Conservation (phyloP, 371 early-diverging fungal genomes). For the Mortierella sp. region DNA sequence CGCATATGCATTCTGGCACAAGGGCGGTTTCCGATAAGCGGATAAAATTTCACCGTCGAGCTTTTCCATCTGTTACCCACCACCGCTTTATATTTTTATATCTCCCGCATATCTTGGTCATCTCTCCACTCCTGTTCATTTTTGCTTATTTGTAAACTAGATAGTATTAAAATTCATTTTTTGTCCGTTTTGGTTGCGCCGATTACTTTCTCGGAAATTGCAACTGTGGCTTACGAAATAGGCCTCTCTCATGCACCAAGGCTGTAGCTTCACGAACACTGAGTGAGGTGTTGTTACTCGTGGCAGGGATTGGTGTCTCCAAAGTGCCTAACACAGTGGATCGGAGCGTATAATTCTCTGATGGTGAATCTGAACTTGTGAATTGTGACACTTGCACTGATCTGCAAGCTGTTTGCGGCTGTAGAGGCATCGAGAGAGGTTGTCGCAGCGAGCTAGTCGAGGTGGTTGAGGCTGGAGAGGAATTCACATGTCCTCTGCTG, state of each 20-base stretch:
- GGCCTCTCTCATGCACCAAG: neutral
- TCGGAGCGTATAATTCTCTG: neutral
- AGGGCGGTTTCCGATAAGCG: slow-evolving; percentile 12
- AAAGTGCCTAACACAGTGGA: neutral
- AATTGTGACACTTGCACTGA: too few relatives aligned
- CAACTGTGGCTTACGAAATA: neutral
- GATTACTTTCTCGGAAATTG: neutral
- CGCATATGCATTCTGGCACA: slow-evolving; percentile 43
- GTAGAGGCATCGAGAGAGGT: neutral
- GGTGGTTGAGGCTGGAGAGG: neutral
- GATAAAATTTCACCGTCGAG: neutral
- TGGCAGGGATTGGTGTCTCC: neutral
- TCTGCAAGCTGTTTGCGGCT: too few relatives aligned
- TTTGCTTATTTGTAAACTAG: neutral
- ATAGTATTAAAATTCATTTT: neutral
- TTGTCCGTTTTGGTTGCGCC: neutral
- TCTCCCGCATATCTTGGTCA: neutral
- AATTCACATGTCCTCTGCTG: neutral
- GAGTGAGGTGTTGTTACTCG: neutral
- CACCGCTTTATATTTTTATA: neutral
- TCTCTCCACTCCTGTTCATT: neutral
- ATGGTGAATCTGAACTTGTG: too few relatives aligned
- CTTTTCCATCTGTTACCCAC: neutral
- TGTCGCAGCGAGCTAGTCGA: neutral
- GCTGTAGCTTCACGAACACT: slow-evolving; percentile 9